Evolutionary conservation across 1,284 basidiomycete species (phyloP), one percentile per base, ranked within the genome.

Genomic region (Sanguinoderma infundibulare): DNA sequence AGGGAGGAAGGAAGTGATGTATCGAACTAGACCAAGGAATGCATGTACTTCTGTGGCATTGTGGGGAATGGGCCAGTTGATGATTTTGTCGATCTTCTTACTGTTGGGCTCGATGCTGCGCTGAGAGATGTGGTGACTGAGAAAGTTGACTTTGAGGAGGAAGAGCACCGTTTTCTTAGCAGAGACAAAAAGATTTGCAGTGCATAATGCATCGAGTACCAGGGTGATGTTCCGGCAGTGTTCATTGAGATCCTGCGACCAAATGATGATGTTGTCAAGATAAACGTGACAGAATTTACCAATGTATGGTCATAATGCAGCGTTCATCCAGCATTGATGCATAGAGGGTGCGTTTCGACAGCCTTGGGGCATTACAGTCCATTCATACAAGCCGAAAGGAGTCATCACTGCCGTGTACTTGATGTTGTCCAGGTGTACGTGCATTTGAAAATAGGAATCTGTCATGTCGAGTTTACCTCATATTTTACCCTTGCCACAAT

Each of bases 381-480:
- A 81, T 54, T 81, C 74, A 47, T 74, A 79, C 0, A 77, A 62
- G 0, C 79, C 77, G 28, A 74, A 74, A 0, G 76, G 78, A 0
- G 78, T 81, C 0, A 57, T 66, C 1, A 82, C 73, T 0, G 78
- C 80, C 0, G 79, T 81, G 20, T 72, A 69, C 8, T 68, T 59
- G 1, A 79, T 69, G 52, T 78, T 66, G 32, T 79, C 75, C 0
- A 74, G 74, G 53, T 77, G 72, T 6, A 81, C 66, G 0, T 66
- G 56, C 0, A 74, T 81, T 56, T 79, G 79, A 62, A 78, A 81
- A 60, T 81, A 81, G 0, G 72, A 68, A 56, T 80, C 76, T 0
- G 78, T 81, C 74, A 81, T 78, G 60, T 81, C 78, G 0, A 81
- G 64, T 35, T 73, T 77, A 0, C 57, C 72, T 68, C 70, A 79